Evolutionary conservation across 2,329 filamentous ascomycete species (phyloP), one percentile per base, ranked within the genome.

Genomic region (Sporothrix sp.): DNA sequence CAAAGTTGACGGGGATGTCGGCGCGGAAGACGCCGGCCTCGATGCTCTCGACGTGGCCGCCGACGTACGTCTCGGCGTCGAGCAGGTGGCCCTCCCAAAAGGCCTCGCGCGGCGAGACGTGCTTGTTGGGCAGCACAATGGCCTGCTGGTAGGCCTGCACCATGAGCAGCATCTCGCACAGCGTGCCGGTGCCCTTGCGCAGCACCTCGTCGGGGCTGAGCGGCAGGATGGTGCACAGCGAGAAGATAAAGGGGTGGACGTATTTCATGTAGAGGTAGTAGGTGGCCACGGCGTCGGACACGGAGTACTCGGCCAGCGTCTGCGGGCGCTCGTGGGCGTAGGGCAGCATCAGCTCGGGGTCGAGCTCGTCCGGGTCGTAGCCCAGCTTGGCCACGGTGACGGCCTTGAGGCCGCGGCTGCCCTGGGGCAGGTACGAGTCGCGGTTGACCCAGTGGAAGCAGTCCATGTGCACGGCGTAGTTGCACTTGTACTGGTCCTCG

Each of bases 211-310:
- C 91, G 30, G 90, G 88, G 39, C 87, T 88, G 1, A 98, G 75
- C 0, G 93, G 93, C 64, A 98, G 75, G 69, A 98, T 96, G 1
- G 90, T 98, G 68, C 93, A 98, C 0, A 98, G 73, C 1, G 94
- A 97, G 75, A 98, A 98, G 65, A 98, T 93, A 72, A 98, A 98
- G 3, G 93, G 93, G 65, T 98, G 93, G n/a, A 98, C 87, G 66
- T 98, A 98, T 83, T 98, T 98, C 94, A 98, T 98, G 75, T 98
- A 98, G 55, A 98, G 72, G 63, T 98, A 98, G 65, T 98, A 98
- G 0, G 93, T 98, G 20, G 93, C 93, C 46, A 98, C 93, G 9
- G 94, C 94, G 74, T 98, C 94, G 61, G 94, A 98, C 39, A 98
- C 93, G 0, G 94, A 98, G 69, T 98, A 98, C 62, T 98, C 93